Evolutionary conservation across 306 rosid genomes (phyloP), one percentile per base, ranked within the genome.

Genomic region (Ormosia semicastrata): DNA sequence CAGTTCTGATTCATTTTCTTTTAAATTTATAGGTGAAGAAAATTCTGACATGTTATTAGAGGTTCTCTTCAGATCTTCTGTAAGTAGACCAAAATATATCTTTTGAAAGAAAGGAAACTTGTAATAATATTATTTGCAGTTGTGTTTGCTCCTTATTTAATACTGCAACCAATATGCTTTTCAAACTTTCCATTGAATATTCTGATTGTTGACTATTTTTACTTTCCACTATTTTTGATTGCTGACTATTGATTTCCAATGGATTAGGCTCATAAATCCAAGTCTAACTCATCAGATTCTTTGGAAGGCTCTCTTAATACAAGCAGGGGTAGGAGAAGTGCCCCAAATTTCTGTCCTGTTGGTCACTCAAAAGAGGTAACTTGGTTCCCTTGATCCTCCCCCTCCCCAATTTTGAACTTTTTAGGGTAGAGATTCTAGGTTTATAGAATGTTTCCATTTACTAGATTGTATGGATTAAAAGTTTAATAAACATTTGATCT

Each of bases 31-130:
- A 95, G 99, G 99, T 70, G 98, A 88, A 77, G 91, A 84, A 52
- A 86, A 95, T 67, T 85, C 88, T 49, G 97, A 93, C 53, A 73
- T 82, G 81, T 81, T 93, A 63, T 71, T 93, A 90, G 96, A 95
- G 87, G 84, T 91, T 46, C 92, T 95, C 81, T 84, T 91, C 54
- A 71, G 85, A 18, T 71, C 43, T 82, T 78, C 92, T 63, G 99
- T 92, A 81, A 86, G 95, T 89, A 65, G 76, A 68, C 29, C 57
- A 68, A n/a, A 79, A 41, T 70, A 17, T n/a, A 30, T 52, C 36
- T 52, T 71, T 73, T 37, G 18, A 83, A 56, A 53, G 71, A 46
- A 73, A 57, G 18, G 34, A 66, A 57, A 66, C 56, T 71, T 78
- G 65, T 72, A 40, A 40, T 70, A 43, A 39, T 70, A 66, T 17